Evolutionary conservation across 2,329 filamentous ascomycete species (phyloP), one percentile per base, ranked within the genome.

Genomic region (Fusarium verrucosum): DNA sequence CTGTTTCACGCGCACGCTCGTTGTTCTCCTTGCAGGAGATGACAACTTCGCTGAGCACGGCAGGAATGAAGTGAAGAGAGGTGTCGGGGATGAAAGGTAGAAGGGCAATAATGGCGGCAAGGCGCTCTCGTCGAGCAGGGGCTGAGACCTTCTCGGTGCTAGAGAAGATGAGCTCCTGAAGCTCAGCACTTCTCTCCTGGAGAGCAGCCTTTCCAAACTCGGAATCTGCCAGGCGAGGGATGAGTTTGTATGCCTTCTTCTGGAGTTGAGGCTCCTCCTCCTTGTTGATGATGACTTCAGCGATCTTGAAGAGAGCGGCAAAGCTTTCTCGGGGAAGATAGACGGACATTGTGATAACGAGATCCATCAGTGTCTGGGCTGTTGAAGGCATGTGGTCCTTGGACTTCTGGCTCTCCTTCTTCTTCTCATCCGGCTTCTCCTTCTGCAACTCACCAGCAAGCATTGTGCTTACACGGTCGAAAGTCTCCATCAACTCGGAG

Each of bases 211-310:
- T 87, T 41, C 95, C 95, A 44, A 85, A 86, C 30, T 91, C 87
- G 2, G 94, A 96, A 65, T 92, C 90, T 3, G 92, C 90, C 36
- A 99, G 85, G 51, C 95, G 89, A 5, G 95, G 94, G 46, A 99
- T 96, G 47, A 99, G 86, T 81, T 98, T 98, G 82, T 99, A 99
- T 0, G 95, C 94, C 80, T 99, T 99, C 86, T 99, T 99, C 77
- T 98, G 94, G 32, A 99, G 82, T 76, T 98, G 94, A 10, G 94
- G 91, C 73, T 98, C 94, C 33, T 91, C 85, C 53, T 90, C 84
- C 73, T 89, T 92, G 75, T 90, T 88, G 68, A 98, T 89, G 55
- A 97, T 90, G 23, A 92, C 85, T 0, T 91, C 84, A 1, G 94
- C 92, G 73, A 98, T 94, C 69, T 89, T 89, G 79, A 99, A 98